A percentile compares a stretch with the other conserved stretches of the same genome.
Evolutionary conservation across 768 basidiomycete species (phyloP).

Genomic region (Russula compacta): DNA sequence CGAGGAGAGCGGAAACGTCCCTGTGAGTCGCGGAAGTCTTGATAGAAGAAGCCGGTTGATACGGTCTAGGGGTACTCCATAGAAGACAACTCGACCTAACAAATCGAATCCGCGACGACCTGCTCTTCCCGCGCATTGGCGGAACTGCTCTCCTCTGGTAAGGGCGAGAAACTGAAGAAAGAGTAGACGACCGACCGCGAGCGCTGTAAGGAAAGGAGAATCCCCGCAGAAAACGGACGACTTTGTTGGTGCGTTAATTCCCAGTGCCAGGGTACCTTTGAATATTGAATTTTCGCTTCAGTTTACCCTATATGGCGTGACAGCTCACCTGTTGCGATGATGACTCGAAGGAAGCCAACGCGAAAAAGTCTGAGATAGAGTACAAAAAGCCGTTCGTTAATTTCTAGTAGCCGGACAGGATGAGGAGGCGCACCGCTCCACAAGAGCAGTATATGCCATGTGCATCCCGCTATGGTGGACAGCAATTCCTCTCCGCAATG

Average conservation of each 20-base stretch:
- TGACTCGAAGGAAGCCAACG: constrained; percentile 49
- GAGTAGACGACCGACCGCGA: constrained; percentile 38
- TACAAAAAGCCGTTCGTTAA: not conserved
- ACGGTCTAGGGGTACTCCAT: constrained; percentile 53
- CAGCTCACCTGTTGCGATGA: constrained; percentile 51
- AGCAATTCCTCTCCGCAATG: constrained; percentile 51
- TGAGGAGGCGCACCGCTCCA: constrained; percentile 40
- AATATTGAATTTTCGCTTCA: not conserved
- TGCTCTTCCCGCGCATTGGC: constrained; percentile 67
- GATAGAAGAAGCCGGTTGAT: constrained; percentile 58
- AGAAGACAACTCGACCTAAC: constrained; percentile 64
- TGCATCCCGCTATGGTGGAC: constrained; percentile 68
- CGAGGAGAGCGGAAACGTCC: constrained; percentile 57
- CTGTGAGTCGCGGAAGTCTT: constrained; percentile 49
- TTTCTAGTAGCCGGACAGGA: not conserved
- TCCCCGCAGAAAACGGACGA: constrained; percentile 57
- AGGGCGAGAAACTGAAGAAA: not conserved
- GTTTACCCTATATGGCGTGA: not conserved
- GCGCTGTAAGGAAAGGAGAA: constrained; percentile 49
- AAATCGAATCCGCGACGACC: constrained; percentile 65
- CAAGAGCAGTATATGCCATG: constrained; percentile 44
- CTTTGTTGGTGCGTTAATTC: constrained; percentile 67
- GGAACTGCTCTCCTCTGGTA: constrained; percentile 37
- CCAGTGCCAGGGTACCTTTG: constrained; percentile 60
- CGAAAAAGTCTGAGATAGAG: constrained; percentile 43